Base-by-base conservation (phyloP, 176 grass and related monocot genomes). In the Ensete ventricosum region DNA sequence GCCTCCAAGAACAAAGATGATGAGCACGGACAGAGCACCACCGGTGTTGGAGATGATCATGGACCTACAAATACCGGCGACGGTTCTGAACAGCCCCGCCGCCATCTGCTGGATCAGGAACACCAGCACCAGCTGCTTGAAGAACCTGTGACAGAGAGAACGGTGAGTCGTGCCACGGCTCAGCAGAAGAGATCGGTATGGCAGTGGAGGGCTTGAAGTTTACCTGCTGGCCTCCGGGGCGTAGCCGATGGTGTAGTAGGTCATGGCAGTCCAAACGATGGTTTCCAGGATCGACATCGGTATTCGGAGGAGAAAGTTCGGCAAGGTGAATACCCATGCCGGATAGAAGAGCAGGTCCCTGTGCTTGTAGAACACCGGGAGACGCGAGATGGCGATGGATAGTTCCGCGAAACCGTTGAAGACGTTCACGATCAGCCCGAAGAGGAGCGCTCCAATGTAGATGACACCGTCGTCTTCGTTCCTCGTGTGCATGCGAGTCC, bases 391-490 rank as follows among this genome's bases (percentile, higher is more conserved):
- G 62, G 86, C 71, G n/a, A 99, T 78, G 25, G 95, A 79, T 59
- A 99, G 88, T 88, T 99, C 95, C 59, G 95, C 86, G 72, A 99
- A 87, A 53, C 95, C 95, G 81, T 99, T 99, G 85, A 99, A 99
- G 88, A 89, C 87, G 79, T 99, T 99, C 68, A 94, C 86, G 49
- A 99, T 87, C 70, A 99, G 53, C 19, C 76, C 78, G 68, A 94
- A 91, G 17, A 99, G 84, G 14, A 99, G 84, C 9, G 95, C 95
- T 66, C 95, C 95, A 23, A 94, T 77, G 84, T 87, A 99, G 29
- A 94, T 53, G 77, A 85, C 43, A 9, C 88, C 95, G 63, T 99
- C 91, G 52, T 91, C 84, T 64, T 84, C 60, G 50, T 77, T 89
- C 55, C 80, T 71, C 20, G 83, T 81, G 77, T 94, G 90, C 95